Conservation (phyloP, 2,329 filamentous ascomycete genomes). For the Talaromyces marneffei region DNA sequence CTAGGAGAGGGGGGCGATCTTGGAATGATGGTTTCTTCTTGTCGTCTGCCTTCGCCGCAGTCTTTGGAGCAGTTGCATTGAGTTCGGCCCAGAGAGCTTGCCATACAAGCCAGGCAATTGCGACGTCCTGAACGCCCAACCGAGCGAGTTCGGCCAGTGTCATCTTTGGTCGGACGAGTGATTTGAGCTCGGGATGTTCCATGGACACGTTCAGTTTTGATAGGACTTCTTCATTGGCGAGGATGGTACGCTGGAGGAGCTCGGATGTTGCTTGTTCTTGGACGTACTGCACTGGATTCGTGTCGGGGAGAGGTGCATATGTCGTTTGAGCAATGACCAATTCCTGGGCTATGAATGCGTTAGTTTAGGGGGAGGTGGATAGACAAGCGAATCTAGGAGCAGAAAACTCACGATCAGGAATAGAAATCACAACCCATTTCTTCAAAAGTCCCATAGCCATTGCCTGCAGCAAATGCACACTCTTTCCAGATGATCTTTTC, state of each 20-base stretch:
- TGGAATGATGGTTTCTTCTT: conserved; percentile 33
- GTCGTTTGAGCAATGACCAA: conserved; percentile 73
- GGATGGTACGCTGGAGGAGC: conserved; percentile 65
- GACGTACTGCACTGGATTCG: conserved; percentile 55
- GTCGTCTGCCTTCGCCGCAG: conserved; percentile 33
- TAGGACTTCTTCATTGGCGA: conserved; percentile 66
- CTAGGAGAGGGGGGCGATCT: conserved; percentile 58
- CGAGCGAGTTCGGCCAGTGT: conserved; percentile 64
- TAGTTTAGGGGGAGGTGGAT: neutral
- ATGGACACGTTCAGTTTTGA: conserved; percentile 46
- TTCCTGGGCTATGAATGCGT: conserved; percentile 60
- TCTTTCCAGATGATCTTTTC: conserved; percentile 74
- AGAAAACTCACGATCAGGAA: conserved; percentile 69
- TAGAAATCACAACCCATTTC: conserved; percentile 80
- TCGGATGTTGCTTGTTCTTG: conserved; percentile 73
- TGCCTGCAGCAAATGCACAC: conserved; percentile 74
- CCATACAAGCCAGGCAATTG: conserved; percentile 75
- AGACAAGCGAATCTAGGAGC: neutral
- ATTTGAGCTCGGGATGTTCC: conserved; percentile 54
- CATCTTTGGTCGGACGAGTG: conserved; percentile 53
- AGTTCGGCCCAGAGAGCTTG: conserved; percentile 77
- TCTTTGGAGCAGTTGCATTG: conserved; percentile 39
- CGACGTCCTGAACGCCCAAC: conserved; percentile 65
- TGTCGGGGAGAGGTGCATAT: conserved; percentile 63
- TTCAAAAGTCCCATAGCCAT: conserved; percentile 75